phyloP scores from a whole-genome alignment of 257 asterid species.

The Lycium ferocissimum region DNA sequence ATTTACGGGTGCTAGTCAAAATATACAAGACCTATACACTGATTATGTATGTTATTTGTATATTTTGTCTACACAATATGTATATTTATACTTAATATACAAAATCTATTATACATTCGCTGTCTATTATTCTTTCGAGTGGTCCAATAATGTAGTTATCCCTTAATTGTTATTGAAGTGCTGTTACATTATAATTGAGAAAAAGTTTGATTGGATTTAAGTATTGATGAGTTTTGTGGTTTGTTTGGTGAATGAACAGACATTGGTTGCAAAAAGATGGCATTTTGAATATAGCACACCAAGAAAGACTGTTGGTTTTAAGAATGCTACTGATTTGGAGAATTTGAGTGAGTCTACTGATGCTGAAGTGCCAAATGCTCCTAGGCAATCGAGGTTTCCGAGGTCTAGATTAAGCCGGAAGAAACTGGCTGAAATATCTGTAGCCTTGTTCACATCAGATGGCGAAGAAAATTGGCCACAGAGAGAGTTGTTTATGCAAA shows the following conservation, averaged over 20 bases:
- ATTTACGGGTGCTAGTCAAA: too few relatives aligned
- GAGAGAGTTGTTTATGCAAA: slow-evolving; percentile 7
- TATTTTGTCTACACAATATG: too few relatives aligned
- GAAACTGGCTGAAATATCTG: slow-evolving; percentile 22
- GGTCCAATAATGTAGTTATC: too few relatives aligned
- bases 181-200: not conserved
- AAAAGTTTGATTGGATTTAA: not conserved
- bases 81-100: too few relatives aligned
- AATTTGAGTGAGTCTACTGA: not conserved
- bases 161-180: not conserved
- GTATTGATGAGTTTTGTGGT: slow-evolving; percentile 16
- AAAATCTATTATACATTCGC: too few relatives aligned
- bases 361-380: slow-evolving; percentile 28
- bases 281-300: slow-evolving; percentile 34
- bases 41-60: too few relatives aligned
- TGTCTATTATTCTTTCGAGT: too few relatives aligned
- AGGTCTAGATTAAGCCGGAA: slow-evolving; percentile 9
- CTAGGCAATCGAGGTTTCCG: not conserved
- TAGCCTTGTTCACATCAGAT: slow-evolving; percentile 23
- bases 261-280: slow-evolving; percentile 31
- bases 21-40: too few relatives aligned
- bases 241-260: slow-evolving; percentile 23
- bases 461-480: slow-evolving; percentile 20
- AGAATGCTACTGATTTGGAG: not conserved
- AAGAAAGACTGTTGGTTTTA: slow-evolving; percentile 12